Conservation (phyloP, 805 yeast genomes). For the Candida oleophila region DNA sequence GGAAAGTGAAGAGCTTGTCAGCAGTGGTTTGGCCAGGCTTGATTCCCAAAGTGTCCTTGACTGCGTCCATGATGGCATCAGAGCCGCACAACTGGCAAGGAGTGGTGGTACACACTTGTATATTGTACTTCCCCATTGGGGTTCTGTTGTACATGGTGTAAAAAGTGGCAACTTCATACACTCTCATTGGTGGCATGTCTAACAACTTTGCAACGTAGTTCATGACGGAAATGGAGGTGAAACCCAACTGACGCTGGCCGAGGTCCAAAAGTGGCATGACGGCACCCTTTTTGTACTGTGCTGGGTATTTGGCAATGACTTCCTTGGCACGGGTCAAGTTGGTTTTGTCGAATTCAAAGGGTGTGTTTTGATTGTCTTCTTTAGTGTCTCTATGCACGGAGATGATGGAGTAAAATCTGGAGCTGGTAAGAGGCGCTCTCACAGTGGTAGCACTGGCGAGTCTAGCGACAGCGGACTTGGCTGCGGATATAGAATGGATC, state of each 20-base stretch:
- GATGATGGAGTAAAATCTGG: conserved; percentile 38
- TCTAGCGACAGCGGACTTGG: conserved; percentile 20
- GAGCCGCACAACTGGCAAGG: conserved; percentile 86
- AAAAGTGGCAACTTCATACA: conserved; percentile 88
- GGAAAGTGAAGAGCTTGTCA: conserved; percentile 75
- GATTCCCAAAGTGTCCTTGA: conserved; percentile 57
- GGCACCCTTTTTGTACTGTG: conserved; percentile 84
- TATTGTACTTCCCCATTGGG: conserved; percentile 81
- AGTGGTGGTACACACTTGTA: conserved; percentile 87
- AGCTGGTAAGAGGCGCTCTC: conserved; percentile 10
- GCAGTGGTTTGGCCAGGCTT: conserved; percentile 76
- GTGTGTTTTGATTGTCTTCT: conserved; percentile 62
- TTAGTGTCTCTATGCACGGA: conserved; percentile 74
- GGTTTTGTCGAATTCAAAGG: conserved; percentile 70
- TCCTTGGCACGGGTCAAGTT: conserved; percentile 68
- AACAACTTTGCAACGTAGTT: conserved; percentile 81
- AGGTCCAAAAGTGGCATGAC: conserved; percentile 83
- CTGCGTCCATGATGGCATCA: conserved; percentile 73
- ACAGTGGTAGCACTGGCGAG: conserved; percentile 7
- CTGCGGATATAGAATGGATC: conserved; percentile 5
- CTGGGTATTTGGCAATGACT: conserved; percentile 76
- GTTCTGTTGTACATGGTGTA: conserved; percentile 87
- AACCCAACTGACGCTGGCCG: conserved; percentile 86
- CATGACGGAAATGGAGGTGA: conserved; percentile 84
- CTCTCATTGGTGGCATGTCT: conserved; percentile 94